Evolutionary conservation across 768 basidiomycete genomes (phyloP).

Genomic region (Mycena capillaripes): DNA sequence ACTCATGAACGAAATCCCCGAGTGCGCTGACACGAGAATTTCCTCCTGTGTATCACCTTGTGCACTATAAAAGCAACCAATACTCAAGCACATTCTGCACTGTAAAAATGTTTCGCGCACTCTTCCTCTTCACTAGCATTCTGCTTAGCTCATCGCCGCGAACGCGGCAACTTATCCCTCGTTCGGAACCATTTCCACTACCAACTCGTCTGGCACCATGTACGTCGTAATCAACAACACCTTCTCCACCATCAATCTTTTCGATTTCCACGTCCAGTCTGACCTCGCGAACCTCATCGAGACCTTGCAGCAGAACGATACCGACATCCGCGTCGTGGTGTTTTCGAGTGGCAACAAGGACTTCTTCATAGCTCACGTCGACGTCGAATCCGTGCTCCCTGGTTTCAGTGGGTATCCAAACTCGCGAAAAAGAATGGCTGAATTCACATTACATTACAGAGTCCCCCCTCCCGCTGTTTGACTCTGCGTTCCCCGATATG

Average conservation of each 20-base stretch:
- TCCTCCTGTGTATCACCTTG: too few relatives aligned
- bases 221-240: neutral
- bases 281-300: neutral
- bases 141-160: neutral
- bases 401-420: neutral
- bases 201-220: neutral
- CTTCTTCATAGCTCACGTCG: neutral
- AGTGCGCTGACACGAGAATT: too few relatives aligned
- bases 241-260: neutral
- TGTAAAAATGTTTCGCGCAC: too few relatives aligned
- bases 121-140: too few relatives aligned
- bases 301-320: neutral
- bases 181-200: neutral
- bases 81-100: too few relatives aligned
- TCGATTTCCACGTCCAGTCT: neutral
- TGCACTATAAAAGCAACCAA: too few relatives aligned
- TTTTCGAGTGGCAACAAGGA: neutral
- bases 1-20: too few relatives aligned
- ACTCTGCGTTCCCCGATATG: neutral
- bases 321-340: neutral
- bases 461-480: neutral
- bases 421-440: too few relatives aligned
- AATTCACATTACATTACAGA: neutral
- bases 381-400: neutral
- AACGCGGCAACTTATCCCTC: neutral